phyloP scores from a whole-genome alignment of 2,329 filamentous ascomycete species.

The Colletotrichum orchidophilum region DNA sequence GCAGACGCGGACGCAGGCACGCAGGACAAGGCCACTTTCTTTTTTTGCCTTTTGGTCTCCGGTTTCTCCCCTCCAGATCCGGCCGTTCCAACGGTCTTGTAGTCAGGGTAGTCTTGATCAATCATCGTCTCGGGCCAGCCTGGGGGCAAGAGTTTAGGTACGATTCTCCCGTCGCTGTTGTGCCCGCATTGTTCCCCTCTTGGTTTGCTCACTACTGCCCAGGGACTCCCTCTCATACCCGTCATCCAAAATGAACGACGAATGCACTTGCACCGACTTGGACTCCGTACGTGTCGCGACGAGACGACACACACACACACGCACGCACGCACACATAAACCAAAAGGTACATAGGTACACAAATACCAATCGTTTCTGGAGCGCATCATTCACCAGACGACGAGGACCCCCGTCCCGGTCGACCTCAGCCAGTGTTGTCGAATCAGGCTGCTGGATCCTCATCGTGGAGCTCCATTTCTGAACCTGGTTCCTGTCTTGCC shows the following conservation, averaged over 20 bases:
- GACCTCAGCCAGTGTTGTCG: conserved; percentile 15
- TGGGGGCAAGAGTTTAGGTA: not conserved
- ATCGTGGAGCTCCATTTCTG: conserved; percentile 12
- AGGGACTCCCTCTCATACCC: conserved; percentile 25
- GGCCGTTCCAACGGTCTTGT: not conserved
- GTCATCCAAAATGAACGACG: conserved; percentile 4
- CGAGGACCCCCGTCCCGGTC: conserved; percentile 1
- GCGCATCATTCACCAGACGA: conserved; percentile 31
- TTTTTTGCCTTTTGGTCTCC: not conserved
- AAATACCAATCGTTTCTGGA: conserved; percentile 19
- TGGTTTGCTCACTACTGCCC: conserved; percentile 6
- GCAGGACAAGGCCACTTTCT: conserved; percentile 4
- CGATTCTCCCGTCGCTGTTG: not conserved
- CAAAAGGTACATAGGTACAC: not conserved
- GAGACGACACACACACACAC: not conserved
- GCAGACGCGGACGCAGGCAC: not conserved
- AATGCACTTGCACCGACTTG: not conserved
- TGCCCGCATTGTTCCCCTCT: conserved; percentile 21
- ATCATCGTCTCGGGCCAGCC: not conserved
- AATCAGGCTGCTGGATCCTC: conserved; percentile 32
- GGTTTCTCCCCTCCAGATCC: not conserved
- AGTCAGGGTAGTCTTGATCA: not conserved
- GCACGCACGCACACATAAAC: not conserved
- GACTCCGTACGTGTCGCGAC: conserved; percentile 6
- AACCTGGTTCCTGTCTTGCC: conserved; percentile 18